phyloP scores from a whole-genome alignment of 176 grass and related monocot genomes.

The Poa pratensis region DNA sequence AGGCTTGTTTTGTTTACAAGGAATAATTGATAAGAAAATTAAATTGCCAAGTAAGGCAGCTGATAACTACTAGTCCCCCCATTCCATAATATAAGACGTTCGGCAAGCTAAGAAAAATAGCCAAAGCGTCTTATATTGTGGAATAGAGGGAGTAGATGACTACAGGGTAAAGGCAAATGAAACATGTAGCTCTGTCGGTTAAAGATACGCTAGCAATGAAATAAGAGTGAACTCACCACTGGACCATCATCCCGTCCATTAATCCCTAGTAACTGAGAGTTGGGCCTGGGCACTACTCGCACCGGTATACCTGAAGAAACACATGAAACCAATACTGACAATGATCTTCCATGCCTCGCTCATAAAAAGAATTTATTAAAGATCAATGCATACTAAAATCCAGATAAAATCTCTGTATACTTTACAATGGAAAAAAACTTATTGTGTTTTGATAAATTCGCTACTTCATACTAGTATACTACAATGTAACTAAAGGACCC shows the following conservation, averaged over 20 bases:
- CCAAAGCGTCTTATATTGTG: too few species aligned
- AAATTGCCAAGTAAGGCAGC: neutral
- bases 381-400: neutral
- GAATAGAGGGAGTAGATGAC: neutral
- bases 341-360: neutral
- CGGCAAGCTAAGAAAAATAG: too few species aligned
- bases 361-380: neutral
- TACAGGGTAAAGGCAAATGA: neutral
- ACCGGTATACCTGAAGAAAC: constrained; percentile 48
- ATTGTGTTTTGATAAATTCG: neutral
- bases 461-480: neutral
- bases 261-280: constrained; percentile 56
- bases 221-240: constrained; percentile 49
- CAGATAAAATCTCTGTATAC: neutral
- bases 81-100: too few species aligned
- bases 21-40: neutral
- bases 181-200: neutral
- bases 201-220: constrained; percentile 17
- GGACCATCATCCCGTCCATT: constrained; percentile 70
- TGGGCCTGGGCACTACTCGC: constrained; percentile 51
- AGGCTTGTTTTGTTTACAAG: neutral
- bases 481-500: neutral
- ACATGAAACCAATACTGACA: constrained; percentile 27
- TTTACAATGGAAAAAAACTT: neutral
- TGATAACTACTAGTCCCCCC: neutral